These are phyloP conservation scores for Rhizophora mangle DNA, from an alignment of 345 rosid species.

Conservation along the genomic window DNA sequence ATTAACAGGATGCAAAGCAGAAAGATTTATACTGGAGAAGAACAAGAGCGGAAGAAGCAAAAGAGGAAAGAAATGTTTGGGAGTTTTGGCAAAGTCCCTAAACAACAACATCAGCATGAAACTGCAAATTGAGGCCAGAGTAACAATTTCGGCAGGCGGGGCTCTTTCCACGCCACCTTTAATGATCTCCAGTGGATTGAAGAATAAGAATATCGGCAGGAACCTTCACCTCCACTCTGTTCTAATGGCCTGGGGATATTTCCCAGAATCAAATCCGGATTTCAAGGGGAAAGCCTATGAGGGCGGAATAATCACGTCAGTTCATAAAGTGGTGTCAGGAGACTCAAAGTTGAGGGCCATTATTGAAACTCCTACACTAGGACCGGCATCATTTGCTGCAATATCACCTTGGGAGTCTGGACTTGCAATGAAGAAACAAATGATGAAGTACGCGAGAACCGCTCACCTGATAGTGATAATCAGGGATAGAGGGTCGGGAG, in stretches of 20 bases:
- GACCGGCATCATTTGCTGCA: constrained; percentile 43
- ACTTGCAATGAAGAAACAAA: constrained; percentile 45
- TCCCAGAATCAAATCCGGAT: constrained; percentile 56
- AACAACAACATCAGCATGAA: constrained; percentile 38
- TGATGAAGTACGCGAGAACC: constrained; percentile 54
- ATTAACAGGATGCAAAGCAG: constrained; percentile 81
- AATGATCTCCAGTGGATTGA: constrained; percentile 73
- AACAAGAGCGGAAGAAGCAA: constrained; percentile 19
- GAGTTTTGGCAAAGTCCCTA: constrained; percentile 50
- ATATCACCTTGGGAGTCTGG: constrained; percentile 63
- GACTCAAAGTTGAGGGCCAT: constrained; percentile 39
- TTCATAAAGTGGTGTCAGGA: constrained; percentile 26
- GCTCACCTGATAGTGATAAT: constrained; percentile 44
- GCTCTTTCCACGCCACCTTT: constrained; percentile 78
- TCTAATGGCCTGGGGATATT: constrained; percentile 85
- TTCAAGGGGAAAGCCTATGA: constrained; percentile 49
- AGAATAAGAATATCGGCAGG: constrained; percentile 60
- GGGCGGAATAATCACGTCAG: constrained; percentile 62
- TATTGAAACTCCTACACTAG: constrained; percentile 53
- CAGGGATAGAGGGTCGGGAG: constrained; percentile 47
- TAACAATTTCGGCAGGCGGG: constrained; percentile 78
- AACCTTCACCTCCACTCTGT: constrained; percentile 90
- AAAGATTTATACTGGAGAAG: constrained; percentile 47
- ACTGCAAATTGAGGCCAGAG: constrained; percentile 66
- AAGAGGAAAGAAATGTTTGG: constrained; percentile 62